A percentile compares a stretch with the other conserved stretches of the same genome.
phyloP scores from a whole-genome alignment of 805 yeast species.

The Zygoascus biomembranicola region DNA sequence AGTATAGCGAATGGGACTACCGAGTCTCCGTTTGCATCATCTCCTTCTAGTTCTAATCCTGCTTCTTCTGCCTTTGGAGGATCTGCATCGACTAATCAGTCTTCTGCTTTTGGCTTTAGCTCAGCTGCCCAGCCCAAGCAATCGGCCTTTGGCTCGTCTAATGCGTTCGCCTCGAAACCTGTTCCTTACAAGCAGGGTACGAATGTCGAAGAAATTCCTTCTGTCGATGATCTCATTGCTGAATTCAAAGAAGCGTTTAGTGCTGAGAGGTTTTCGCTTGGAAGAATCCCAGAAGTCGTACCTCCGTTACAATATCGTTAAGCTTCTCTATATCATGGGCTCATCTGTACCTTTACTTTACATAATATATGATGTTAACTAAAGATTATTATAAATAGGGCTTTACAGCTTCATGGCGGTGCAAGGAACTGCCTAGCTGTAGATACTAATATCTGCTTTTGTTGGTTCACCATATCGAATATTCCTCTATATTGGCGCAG shows the following conservation, averaged over 20 bases:
- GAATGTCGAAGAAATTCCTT: slow-evolving; percentile 24
- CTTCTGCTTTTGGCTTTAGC: background rate
- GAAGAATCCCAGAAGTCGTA: slow-evolving; percentile 25
- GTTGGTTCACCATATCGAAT: slow-evolving; percentile 39
- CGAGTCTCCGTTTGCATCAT: background rate
- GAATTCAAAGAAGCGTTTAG: slow-evolving; percentile 39
- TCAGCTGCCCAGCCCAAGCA: background rate
- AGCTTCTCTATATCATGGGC: background rate
- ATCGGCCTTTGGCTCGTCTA: slow-evolving; percentile 15
- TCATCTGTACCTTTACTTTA: background rate
- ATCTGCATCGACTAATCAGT: background rate
- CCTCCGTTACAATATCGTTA: slow-evolving; percentile 27
- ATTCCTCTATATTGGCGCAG: slow-evolving; percentile 54
- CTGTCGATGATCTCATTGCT: slow-evolving; percentile 36
- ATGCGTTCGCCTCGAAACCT: slow-evolving; percentile 8
- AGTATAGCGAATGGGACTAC: too few species aligned
- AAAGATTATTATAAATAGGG: background rate
- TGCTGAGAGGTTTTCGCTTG: slow-evolving; percentile 21
- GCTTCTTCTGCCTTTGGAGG: background rate
- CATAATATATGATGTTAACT: background rate
- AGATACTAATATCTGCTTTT: slow-evolving; percentile 32
- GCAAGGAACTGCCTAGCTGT: slow-evolving; percentile 24
- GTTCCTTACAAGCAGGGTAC: slow-evolving; percentile 29
- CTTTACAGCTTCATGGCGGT: background rate
- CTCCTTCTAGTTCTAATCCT: background rate